phyloP scores from a whole-genome alignment of 208 protist species.

The Naegleria gruberi region DNA sequence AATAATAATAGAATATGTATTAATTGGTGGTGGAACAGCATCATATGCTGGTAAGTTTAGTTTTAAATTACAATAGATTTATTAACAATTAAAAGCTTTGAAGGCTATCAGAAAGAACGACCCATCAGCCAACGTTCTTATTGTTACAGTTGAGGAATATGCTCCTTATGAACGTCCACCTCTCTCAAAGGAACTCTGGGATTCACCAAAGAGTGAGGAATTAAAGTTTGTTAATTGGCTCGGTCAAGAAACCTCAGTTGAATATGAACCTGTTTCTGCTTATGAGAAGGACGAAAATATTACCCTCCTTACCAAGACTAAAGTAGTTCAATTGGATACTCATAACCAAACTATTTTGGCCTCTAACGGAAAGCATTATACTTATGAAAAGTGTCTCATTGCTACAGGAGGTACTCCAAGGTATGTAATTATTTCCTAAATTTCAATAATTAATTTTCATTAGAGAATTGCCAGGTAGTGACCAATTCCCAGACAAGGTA shows the following conservation, averaged over 20 bases:
- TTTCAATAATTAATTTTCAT: no score
- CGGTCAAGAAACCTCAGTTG: background rate
- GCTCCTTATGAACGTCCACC: slow-evolving; percentile 13
- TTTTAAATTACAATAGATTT: background rate
- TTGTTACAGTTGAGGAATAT: background rate
- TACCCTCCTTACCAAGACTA: background rate
- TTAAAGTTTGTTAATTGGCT: background rate
- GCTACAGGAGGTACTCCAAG: slow-evolving; percentile 21
- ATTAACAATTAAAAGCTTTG: background rate
- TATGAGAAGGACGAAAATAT: background rate
- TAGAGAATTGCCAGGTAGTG: slow-evolving; percentile 5
- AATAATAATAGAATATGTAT: slow-evolving; percentile 11
- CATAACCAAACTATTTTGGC: background rate
- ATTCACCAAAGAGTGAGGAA: background rate
- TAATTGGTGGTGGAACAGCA: slow-evolving; percentile 17
- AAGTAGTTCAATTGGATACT: background rate
- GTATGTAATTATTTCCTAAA: no score
- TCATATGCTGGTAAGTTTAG: background rate
- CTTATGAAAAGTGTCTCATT: slow-evolving; percentile 10
- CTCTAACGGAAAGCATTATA: background rate
- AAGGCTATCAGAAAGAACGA: background rate
- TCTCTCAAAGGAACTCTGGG: background rate
- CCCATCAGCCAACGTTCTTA: background rate
- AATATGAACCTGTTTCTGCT: background rate
- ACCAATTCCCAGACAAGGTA: background rate